A percentile compares a stretch with the other conserved stretches of the same genome.
Conservation (phyloP, 805 yeast genomes). For the Starmerella geochares region DNA sequence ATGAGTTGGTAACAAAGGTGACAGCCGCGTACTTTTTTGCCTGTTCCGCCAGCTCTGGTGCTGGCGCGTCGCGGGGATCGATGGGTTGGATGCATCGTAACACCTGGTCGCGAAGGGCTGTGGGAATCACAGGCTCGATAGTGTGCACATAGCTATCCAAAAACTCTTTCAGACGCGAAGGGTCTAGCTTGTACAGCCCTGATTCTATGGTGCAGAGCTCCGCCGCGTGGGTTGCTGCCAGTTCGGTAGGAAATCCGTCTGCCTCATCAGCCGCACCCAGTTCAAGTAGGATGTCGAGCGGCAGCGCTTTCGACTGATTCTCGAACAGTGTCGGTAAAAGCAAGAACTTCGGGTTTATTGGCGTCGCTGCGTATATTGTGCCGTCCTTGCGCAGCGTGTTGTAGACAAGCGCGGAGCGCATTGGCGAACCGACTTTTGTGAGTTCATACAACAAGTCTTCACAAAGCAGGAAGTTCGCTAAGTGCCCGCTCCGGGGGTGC, state of each 20-base stretch:
- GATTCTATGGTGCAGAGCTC: constrained; percentile 14
- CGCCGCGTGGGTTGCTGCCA: constrained; percentile 10
- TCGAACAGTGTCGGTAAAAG: constrained; percentile 23
- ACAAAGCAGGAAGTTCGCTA: constrained; percentile 20
- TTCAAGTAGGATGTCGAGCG: constrained; percentile 27
- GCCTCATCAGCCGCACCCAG: constrained; percentile 16
- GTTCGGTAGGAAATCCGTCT: constrained; percentile 14
- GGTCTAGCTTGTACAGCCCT: constrained; percentile 6
- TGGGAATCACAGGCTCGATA: constrained; percentile 22
- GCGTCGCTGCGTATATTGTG: constrained; percentile 24
- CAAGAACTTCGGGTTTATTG: constrained; percentile 27
- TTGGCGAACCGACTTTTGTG: constrained; percentile 18
- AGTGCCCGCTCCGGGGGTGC: constrained; percentile 26
- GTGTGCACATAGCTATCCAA: constrained; percentile 19
- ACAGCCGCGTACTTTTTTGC: constrained; percentile 23
- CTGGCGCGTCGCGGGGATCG: constrained; percentile 19
- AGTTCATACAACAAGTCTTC: constrained; percentile 23
- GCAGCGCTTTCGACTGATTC: constrained; percentile 20
- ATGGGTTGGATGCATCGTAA: constrained; percentile 17
- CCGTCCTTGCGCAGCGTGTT: constrained; percentile 22
- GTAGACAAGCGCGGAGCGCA: constrained; percentile 17
- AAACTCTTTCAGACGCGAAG: constrained; percentile 21
- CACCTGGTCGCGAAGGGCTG: constrained; percentile 12
- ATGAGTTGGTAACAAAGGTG: constrained; percentile 22
- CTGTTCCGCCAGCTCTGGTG: constrained; percentile 15